These are phyloP conservation scores for Aristolochia contorta DNA, from an alignment of 164 flowering plant species.

Conservation along the genomic window DNA sequence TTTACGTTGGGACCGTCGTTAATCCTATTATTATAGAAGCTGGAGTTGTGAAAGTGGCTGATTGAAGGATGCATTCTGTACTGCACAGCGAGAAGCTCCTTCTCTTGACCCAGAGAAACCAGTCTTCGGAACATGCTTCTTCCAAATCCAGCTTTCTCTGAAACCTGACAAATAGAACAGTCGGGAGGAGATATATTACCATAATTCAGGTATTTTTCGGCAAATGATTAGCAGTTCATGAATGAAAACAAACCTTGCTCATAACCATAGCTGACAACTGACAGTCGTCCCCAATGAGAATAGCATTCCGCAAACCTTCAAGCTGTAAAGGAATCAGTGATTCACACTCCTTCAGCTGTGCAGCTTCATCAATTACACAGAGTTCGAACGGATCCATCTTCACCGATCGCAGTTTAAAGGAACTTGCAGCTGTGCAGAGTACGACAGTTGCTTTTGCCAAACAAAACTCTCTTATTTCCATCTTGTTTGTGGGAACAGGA, in stretches of 20 bases:
- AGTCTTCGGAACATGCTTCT: background rate
- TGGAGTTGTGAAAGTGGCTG: background rate
- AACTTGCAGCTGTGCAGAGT: constrained; percentile 42
- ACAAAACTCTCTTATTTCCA: constrained; percentile 14
- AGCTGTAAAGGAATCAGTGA: constrained; percentile 41
- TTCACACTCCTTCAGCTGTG: constrained; percentile 51
- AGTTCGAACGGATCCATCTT: constrained; percentile 14
- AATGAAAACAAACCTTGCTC: constrained; percentile 27
- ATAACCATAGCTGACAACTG: constrained; percentile 46
- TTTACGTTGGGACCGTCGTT: too few species aligned
- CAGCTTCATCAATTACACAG: constrained; percentile 50
- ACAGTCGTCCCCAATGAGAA: constrained; percentile 44
- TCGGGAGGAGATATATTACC: background rate
- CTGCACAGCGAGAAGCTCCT: background rate
- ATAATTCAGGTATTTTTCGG: too few species aligned
- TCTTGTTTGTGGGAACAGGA: constrained; percentile 11
- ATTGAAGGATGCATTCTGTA: background rate
- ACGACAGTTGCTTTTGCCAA: constrained; percentile 20
- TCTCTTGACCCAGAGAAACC: too few species aligned
- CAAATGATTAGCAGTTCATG: background rate
- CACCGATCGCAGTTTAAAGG: constrained; percentile 13
- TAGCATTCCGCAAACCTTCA: constrained; percentile 25
- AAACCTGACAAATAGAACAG: background rate
- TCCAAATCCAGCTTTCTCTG: background rate
- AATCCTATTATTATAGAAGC: background rate